phyloP scores from a whole-genome alignment of 331 rosid species.

The Erythrophleum ivorense region DNA sequence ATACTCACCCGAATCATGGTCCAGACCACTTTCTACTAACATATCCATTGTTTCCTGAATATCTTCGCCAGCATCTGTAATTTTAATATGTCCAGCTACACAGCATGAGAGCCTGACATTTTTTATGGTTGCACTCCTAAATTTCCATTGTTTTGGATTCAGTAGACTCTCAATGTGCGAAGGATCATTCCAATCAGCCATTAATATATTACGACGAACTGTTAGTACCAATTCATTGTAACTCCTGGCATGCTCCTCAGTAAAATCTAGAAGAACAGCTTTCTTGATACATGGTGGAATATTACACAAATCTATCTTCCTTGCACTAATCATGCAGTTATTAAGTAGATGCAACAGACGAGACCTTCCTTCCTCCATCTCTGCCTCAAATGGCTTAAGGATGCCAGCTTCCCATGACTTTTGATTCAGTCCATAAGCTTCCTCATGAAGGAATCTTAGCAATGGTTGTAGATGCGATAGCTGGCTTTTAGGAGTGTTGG shows the following conservation, averaged over 20 bases:
- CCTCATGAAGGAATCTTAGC: constrained; percentile 96
- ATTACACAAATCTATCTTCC: constrained; percentile 76
- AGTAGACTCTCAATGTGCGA: constrained; percentile 95
- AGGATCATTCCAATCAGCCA: constrained; percentile 99
- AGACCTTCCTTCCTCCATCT: constrained; percentile 94
- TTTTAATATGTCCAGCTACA: constrained; percentile 98
- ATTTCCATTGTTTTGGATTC: constrained; percentile 95
- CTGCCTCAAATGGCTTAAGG: constrained; percentile 95
- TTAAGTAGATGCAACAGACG: constrained; percentile 79
- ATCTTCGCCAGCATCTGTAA: constrained; percentile 94
- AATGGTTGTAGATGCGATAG: constrained; percentile 91
- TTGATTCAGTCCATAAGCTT: constrained; percentile 85
- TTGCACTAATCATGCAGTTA: constrained; percentile 91
- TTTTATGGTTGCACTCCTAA: constrained; percentile 70
- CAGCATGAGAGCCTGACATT: constrained; percentile 96
- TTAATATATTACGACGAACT: constrained; percentile 85
- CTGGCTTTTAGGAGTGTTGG: constrained; percentile 95
- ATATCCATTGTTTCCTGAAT: constrained; percentile 97
- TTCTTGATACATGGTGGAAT: constrained; percentile 94
- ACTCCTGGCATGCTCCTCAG: constrained; percentile 86
- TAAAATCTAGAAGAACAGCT: constrained; percentile 68
- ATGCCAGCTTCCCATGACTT: constrained; percentile 97
- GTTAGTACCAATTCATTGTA: constrained; percentile 92
- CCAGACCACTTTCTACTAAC: constrained; percentile 75
- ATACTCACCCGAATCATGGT: constrained; percentile 74